These are phyloP conservation scores for Penicillium canariense DNA, from an alignment of 495 filamentous ascomycete genomes.

Conservation along the genomic window DNA sequence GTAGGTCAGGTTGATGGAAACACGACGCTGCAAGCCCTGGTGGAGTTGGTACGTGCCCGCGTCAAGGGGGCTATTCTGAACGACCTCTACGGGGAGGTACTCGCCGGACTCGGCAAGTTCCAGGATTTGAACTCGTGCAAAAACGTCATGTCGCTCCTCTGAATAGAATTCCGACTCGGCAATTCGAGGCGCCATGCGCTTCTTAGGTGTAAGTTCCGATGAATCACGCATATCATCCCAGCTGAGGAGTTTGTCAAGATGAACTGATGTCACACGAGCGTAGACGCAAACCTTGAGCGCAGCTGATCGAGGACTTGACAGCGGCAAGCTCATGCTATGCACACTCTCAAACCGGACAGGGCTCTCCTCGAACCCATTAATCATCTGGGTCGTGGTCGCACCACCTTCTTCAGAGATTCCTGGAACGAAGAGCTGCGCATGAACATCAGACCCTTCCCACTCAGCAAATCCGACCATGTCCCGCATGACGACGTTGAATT, in stretches of 20 bases:
- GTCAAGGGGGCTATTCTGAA: conserved; percentile 79
- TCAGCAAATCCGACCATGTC: conserved; percentile 96
- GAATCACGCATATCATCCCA: conserved; percentile 97
- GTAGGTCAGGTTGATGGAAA: conserved; percentile 81
- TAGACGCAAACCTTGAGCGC: conserved; percentile 89
- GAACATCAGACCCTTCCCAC: conserved; percentile 91
- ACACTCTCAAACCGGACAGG: conserved; percentile 94
- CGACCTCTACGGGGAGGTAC: conserved; percentile 88
- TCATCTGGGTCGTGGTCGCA: conserved; percentile 90
- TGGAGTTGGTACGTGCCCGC: conserved; percentile 89
- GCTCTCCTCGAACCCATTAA: conserved; percentile 92
- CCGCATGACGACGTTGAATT: conserved; percentile 99
- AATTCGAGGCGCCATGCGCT: conserved; percentile 69
- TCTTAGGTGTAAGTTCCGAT: conserved; percentile 47
- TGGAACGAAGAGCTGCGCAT: conserved; percentile 93
- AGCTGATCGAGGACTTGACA: conserved; percentile 71
- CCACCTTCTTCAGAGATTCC: conserved; percentile 90
- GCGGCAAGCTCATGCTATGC: conserved; percentile 97
- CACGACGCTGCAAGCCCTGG: conserved; percentile 87
- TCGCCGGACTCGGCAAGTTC: conserved; percentile 89
- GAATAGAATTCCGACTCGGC: conserved; percentile 89
- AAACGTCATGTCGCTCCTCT: conserved; percentile 91
- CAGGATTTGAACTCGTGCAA: conserved; percentile 79
- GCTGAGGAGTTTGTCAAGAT: conserved; percentile 94
- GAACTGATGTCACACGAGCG: conserved; percentile 86